Conservation (phyloP, 164 flowering plant species). For the Taxillus chinensis region DNA sequence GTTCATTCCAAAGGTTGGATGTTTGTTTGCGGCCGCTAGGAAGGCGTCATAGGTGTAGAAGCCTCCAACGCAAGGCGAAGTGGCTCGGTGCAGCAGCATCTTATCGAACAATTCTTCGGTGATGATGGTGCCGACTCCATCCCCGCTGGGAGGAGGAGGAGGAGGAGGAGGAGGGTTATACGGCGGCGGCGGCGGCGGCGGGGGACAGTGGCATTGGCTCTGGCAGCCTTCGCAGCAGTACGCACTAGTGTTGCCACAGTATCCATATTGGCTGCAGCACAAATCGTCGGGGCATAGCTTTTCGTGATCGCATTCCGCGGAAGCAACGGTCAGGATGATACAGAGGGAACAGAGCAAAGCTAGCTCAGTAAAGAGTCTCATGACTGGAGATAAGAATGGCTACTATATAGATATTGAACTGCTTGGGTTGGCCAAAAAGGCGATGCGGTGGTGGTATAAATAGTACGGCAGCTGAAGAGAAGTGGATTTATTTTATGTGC, state of each 20-base stretch:
- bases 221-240: slow-evolving; percentile 4
- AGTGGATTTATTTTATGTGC: too few species aligned
- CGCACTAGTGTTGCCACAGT: not conserved
- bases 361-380: not conserved
- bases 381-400: too few species aligned
- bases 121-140: not conserved
- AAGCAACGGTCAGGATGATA: not conserved
- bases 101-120: not conserved
- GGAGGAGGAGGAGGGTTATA: not conserved
- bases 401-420: too few species aligned
- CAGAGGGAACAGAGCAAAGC: not conserved
- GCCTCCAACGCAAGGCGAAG: not conserved
- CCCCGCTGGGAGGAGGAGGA: not conserved
- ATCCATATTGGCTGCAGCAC: slow-evolving; percentile 2
- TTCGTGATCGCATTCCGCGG: not conserved
- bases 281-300: not conserved
- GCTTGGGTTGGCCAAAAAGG: too few species aligned
- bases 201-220: not conserved
- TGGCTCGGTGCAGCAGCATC: slow-evolving; percentile 1
- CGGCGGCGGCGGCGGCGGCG: not conserved
- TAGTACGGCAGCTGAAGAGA: too few species aligned
- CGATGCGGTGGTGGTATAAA: too few species aligned
- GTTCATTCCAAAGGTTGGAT: not conserved
- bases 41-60: slow-evolving; percentile 4
- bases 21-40: not conserved